These are phyloP conservation scores for Vaccinium darrowii DNA, from an alignment of 148 eudicot species.

Conservation along the genomic window DNA sequence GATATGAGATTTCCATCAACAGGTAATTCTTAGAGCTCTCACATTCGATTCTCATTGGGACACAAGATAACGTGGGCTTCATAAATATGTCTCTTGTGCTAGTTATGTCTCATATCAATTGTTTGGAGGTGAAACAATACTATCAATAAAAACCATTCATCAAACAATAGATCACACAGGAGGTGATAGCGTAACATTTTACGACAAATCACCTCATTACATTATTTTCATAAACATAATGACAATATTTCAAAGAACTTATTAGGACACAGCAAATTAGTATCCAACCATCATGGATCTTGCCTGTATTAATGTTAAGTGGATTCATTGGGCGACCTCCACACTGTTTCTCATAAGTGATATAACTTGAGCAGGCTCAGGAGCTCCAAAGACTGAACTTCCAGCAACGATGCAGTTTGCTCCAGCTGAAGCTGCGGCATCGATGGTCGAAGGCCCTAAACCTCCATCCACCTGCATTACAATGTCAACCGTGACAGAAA, in stretches of 20 bases:
- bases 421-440: constrained; percentile 79
- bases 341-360: constrained; percentile 68
- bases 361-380: constrained; percentile 83
- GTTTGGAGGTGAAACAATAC: background rate
- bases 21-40: background rate
- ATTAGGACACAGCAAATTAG: background rate
- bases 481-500: background rate
- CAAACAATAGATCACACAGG: background rate
- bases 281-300: constrained; percentile 10
- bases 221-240: constrained; percentile 1
- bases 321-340: constrained; percentile 36
- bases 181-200: background rate
- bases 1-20: background rate
- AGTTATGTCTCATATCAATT: background rate
- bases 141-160: background rate
- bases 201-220: background rate
- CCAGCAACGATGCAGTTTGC: constrained; percentile 99
- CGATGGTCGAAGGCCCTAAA: constrained; percentile 87
- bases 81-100: background rate
- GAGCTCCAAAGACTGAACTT: constrained; percentile 89
- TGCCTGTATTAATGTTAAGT: constrained; percentile 22
- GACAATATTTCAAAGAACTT: background rate
- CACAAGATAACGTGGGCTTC: background rate
- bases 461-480: constrained; percentile 83
- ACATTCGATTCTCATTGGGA: background rate